phyloP scores from a whole-genome alignment of 108 stramenopile genomes.

The Nitzschia palea region DNA sequence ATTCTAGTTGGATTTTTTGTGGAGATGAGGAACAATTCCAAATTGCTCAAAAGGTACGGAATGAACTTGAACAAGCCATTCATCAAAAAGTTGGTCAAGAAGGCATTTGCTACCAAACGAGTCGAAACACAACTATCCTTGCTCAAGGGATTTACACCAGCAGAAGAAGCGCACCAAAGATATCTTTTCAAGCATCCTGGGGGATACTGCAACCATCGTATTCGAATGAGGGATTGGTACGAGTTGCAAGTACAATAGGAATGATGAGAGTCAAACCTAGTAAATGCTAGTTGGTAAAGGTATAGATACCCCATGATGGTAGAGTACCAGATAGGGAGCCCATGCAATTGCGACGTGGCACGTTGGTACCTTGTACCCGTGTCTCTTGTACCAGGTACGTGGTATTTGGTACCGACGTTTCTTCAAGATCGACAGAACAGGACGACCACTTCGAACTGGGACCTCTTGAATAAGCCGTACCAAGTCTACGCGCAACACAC shows the following conservation, averaged over 20 bases:
- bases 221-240: slow-evolving; percentile 25
- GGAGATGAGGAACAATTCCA: slow-evolving; percentile 44
- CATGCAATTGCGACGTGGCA: no score
- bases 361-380: no score
- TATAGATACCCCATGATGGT: no score
- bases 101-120: slow-evolving; percentile 3
- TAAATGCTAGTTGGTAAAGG: no score
- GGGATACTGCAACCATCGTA: slow-evolving; percentile 52
- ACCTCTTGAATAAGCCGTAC: no score
- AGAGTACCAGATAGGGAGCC: no score
- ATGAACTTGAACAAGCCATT: slow-evolving; percentile 28
- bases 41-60: slow-evolving; percentile 40
- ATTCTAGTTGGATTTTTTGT: slow-evolving; percentile 59
- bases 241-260: no score
- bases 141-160: slow-evolving; percentile 30
- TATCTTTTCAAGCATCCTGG: slow-evolving; percentile 49
- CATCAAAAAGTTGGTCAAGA: slow-evolving; percentile 7
- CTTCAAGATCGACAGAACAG: no score
- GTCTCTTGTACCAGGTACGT: no score
- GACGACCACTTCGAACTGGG: no score
- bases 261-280: no score
- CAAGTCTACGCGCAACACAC: neutral
- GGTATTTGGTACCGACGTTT: no score
- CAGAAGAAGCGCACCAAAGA: slow-evolving; percentile 52
- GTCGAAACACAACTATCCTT: slow-evolving; percentile 30